phyloP scores from a whole-genome alignment of 306 rosid genomes.

The Vicia faba region DNA sequence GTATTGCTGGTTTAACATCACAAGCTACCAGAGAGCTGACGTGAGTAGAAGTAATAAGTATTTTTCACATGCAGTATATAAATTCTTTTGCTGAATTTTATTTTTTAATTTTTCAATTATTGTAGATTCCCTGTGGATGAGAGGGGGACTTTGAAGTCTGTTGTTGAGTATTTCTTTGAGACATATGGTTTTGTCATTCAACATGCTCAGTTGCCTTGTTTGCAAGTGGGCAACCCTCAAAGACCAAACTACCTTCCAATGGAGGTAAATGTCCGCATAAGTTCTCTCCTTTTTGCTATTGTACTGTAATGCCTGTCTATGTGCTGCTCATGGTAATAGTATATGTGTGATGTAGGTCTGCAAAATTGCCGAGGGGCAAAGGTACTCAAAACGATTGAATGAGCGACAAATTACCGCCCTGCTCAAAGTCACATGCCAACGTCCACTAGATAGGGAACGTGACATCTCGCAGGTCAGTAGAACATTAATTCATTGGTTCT shows the following conservation, averaged over 20 bases:
- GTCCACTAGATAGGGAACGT: slow-evolving; percentile 79
- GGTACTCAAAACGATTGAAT: slow-evolving; percentile 84
- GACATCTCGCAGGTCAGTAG: slow-evolving; percentile 74
- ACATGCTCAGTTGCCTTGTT: slow-evolving; percentile 92
- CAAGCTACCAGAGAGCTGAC: slow-evolving; percentile 93
- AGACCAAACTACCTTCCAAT: slow-evolving; percentile 91
- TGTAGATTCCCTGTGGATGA: slow-evolving; percentile 93
- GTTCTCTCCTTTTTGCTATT: neutral
- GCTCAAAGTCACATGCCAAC: slow-evolving; percentile 91
- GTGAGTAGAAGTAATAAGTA: slow-evolving; percentile 43
- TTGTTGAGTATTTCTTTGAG: slow-evolving; percentile 84
- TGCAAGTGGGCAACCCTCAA: slow-evolving; percentile 91
- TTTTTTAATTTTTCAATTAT: slow-evolving; percentile 13
- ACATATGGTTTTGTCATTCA: slow-evolving; percentile 84
- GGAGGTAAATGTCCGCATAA: slow-evolving; percentile 60
- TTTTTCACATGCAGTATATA: neutral
- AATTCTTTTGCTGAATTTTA: slow-evolving; percentile 20
- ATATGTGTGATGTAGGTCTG: slow-evolving; percentile 66
- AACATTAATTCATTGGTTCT: neutral
- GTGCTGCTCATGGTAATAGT: slow-evolving; percentile 21
- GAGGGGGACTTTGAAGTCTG: slow-evolving; percentile 88
- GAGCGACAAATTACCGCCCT: slow-evolving; percentile 89
- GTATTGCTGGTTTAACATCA: slow-evolving; percentile 87
- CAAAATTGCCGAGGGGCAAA: slow-evolving; percentile 93
- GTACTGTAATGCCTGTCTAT: neutral